Base-by-base conservation (phyloP, 2,329 filamentous ascomycete species). In the Diaporthe eres region DNA sequence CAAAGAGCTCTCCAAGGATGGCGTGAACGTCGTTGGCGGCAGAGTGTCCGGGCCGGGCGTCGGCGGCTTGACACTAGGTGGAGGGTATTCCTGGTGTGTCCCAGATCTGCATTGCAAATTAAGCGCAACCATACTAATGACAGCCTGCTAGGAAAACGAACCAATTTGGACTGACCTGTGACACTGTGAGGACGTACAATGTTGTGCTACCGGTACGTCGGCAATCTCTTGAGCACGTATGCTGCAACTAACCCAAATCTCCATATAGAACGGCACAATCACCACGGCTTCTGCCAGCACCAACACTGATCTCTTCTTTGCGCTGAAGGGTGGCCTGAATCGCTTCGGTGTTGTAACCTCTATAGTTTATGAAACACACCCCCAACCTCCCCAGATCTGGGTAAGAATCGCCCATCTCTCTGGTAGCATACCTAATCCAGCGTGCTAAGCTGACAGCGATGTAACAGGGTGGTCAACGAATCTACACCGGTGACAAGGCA, bases 21-120 rank as follows among this genome's bases (percentile, higher is more conserved):
- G 78, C 1, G 58, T 77, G n/a, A 81, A 79, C n/a, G 78, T 81
- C 6, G 80, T 81, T 1, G 81, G 81, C 6, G 81, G 80, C 7
- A 60, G 81, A 22, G 77, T 80, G 7, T 67, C 75, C 2, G 80
- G 80, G 10, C 80, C 80, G 0, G 81, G 78, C 7, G 76, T 81
- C 0, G 81, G 80, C 10, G 81, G 81, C 2, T 78, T 81, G 44
- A 81, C 78, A 1, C 75, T 81, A 4, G 81, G 80, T 5, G 81
- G 81, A 2, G 81, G 80, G 0, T 82, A 75, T 63, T 81, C 80
- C 0, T 82, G 80, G 80, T 80, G 55, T 51, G 75, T 49, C 12
- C 34, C 4, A 47, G 15, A n/a, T 25, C 8, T 34, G 28, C 5
- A 7, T 1, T 5, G 28, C 55, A 5, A 15, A 8, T 51, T 58